phyloP scores from a whole-genome alignment of 2,329 filamentous ascomycete genomes.

The Penicillium sp. region DNA sequence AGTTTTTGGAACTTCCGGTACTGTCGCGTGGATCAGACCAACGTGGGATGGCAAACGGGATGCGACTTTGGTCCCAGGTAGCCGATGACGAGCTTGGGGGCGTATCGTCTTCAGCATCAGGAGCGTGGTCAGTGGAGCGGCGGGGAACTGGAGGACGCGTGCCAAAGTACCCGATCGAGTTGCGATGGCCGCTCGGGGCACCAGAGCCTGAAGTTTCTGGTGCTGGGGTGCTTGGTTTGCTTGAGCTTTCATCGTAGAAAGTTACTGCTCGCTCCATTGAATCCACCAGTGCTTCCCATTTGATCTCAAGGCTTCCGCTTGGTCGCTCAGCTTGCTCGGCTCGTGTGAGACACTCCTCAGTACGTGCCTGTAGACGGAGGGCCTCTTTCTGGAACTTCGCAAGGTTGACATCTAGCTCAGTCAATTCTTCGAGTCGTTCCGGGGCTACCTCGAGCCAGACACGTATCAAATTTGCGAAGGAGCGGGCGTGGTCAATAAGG shows the following conservation, averaged over 20 bases:
- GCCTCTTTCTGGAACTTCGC: slow-evolving; percentile 47
- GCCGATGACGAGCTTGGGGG: slow-evolving; percentile 46
- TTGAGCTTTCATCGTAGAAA: slow-evolving; percentile 42
- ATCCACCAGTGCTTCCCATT: slow-evolving; percentile 52
- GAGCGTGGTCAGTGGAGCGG: slow-evolving; percentile 39
- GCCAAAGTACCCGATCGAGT: slow-evolving; percentile 44
- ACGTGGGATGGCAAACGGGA: slow-evolving; percentile 42
- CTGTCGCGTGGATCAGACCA: slow-evolving; percentile 44
- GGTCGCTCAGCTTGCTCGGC: slow-evolving; percentile 52
- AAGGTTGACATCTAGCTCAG: slow-evolving; percentile 41
- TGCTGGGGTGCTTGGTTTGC: slow-evolving; percentile 40
- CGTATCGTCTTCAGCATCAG: slow-evolving; percentile 45
- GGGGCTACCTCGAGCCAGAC: slow-evolving; percentile 47
- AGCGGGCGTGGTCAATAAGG: slow-evolving; percentile 82
- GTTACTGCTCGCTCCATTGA: slow-evolving; percentile 47
- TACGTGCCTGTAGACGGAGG: slow-evolving; percentile 43
- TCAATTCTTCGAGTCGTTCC: slow-evolving; percentile 39
- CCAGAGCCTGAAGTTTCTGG: slow-evolving; percentile 33
- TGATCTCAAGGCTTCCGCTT: slow-evolving; percentile 46
- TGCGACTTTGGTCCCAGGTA: slow-evolving; percentile 44
- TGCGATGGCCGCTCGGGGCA: slow-evolving; percentile 37
- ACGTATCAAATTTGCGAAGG: slow-evolving; percentile 78
- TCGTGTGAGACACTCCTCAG: slow-evolving; percentile 46
- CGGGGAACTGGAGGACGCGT: slow-evolving; percentile 40
- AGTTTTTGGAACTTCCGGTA: slow-evolving; percentile 48